These are phyloP conservation scores for Eustoma russellianum DNA, from an alignment of 257 asterid species.

Conservation along the genomic window DNA sequence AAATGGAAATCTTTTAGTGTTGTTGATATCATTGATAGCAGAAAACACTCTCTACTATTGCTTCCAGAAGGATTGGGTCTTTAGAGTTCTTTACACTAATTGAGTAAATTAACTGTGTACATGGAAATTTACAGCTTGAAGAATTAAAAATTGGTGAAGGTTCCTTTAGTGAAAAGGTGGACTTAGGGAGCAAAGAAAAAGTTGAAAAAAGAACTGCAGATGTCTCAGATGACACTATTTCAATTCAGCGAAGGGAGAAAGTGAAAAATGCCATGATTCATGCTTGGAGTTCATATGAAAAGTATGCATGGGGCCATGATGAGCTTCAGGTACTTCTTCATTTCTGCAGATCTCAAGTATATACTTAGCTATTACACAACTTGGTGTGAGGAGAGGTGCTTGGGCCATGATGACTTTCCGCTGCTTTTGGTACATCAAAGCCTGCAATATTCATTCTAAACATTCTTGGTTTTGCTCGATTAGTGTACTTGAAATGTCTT, in stretches of 20 bases:
- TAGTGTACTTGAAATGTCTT: background rate
- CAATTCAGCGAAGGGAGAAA: conserved; percentile 60
- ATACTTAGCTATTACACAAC: background rate
- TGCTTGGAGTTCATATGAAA: conserved; percentile 96
- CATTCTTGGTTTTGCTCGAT: background rate
- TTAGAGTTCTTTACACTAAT: too few relatives aligned
- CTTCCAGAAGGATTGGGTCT: too few relatives aligned
- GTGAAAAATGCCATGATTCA: conserved; percentile 95
- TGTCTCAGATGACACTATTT: conserved; percentile 51
- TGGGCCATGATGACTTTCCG: background rate
- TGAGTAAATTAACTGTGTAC: background rate
- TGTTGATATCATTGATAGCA: too few relatives aligned
- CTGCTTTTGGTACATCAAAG: background rate
- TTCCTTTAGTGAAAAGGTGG: conserved; percentile 19
- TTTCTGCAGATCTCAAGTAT: conserved; percentile 1
- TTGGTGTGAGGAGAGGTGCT: conserved; percentile 3
- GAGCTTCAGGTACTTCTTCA: conserved; percentile 72
- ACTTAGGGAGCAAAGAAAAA: conserved; percentile 14
- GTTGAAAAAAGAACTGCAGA: conserved; percentile 16
- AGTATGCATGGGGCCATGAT: conserved; percentile 98
- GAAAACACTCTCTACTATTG: too few relatives aligned
- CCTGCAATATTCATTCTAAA: background rate
- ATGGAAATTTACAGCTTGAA: conserved; percentile 43
- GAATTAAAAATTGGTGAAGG: conserved; percentile 43
- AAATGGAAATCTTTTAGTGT: too few relatives aligned